A percentile compares a stretch with the other conserved stretches of the same genome.
phyloP scores from a whole-genome alignment of 306 rosid genomes.

The Inga leiocalycina region DNA sequence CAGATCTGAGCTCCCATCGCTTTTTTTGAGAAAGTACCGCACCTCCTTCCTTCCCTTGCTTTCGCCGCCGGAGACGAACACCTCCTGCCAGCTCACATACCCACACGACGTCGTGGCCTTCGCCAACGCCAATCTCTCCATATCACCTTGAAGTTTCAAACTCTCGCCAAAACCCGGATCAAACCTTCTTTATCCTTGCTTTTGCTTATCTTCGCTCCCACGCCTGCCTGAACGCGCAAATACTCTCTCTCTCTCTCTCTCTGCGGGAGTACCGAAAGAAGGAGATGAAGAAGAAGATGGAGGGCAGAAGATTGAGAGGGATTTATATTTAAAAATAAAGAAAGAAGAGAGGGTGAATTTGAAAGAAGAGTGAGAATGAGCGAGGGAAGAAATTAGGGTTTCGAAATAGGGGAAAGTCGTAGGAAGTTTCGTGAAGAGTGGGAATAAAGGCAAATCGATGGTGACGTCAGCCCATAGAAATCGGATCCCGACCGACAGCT shows the following conservation, averaged over 20 bases:
- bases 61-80: conserved; percentile 47
- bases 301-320: neutral
- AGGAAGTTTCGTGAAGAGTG: conserved; percentile 50
- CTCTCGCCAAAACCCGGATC: neutral
- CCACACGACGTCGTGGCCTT: conserved; percentile 38
- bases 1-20: conserved; percentile 72
- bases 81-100: conserved; percentile 78
- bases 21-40: conserved; percentile 59
- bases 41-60: conserved; percentile 73
- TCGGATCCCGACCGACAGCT: conserved; percentile 45
- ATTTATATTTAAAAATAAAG: neutral
- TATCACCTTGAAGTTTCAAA: conserved; percentile 14
- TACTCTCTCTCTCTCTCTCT: neutral
- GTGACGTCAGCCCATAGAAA: conserved; percentile 38
- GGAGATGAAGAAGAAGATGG: neutral
- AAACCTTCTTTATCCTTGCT: neutral
- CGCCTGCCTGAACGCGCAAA: neutral
- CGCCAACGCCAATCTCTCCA: conserved; percentile 52
- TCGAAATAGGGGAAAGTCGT: conserved; percentile 57
- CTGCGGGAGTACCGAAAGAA: neutral
- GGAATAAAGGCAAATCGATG: conserved; percentile 15
- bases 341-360: neutral
- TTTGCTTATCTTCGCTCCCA: neutral
- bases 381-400: conserved; percentile 56
- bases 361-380: neutral